Evolutionary conservation across 208 protist genomes (phyloP).

Genomic region (Balamuthia mandrillaris): DNA sequence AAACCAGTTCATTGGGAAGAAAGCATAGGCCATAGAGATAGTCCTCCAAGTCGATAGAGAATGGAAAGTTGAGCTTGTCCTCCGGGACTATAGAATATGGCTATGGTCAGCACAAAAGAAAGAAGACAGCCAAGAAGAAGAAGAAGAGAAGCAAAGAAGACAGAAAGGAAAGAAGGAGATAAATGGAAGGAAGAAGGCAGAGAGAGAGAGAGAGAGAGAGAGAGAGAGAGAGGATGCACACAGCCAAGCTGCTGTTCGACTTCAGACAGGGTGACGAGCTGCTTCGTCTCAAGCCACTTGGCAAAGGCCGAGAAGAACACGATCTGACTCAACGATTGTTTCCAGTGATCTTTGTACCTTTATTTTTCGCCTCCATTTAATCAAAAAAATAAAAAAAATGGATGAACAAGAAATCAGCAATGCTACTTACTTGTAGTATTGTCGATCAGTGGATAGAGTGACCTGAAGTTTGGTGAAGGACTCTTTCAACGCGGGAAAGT

Average conservation of each 20-base stretch:
- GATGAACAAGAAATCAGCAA: neutral
- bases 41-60: constrained; percentile 12
- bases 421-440: neutral
- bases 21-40: constrained; percentile 7
- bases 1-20: constrained; percentile 22
- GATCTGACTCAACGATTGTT: neutral
- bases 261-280: constrained; percentile 22
- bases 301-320: neutral
- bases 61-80: too few relatives aligned
- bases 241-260: constrained; percentile 14
- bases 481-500: too few relatives aligned
- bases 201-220: too few relatives aligned
- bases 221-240: neutral
- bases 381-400: neutral
- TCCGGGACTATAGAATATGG: too few relatives aligned
- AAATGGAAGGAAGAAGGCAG: too few relatives aligned
- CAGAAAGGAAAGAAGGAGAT: too few relatives aligned
- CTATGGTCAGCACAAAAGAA: too few relatives aligned
- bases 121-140: too few relatives aligned
- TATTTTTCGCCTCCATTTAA: neutral
- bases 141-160: too few relatives aligned
- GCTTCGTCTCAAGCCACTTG: neutral
- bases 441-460: too few relatives aligned
- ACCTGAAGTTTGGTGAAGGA: too few relatives aligned
- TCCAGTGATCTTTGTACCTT: constrained; percentile 34